These are phyloP conservation scores for Hygrophila difformis DNA, from an alignment of 257 asterid species.

Conservation along the genomic window DNA sequence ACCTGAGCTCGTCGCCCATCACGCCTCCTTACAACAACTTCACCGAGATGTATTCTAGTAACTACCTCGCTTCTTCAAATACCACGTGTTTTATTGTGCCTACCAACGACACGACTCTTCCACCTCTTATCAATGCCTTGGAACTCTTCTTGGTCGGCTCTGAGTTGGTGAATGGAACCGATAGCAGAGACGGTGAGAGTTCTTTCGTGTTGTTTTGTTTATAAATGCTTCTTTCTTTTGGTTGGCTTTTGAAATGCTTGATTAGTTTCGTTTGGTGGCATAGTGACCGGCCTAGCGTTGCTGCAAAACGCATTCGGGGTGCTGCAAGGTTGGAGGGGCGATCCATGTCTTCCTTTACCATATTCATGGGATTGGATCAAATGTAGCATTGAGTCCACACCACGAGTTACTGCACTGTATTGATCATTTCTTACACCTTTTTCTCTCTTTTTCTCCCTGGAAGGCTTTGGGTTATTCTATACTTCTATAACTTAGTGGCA, in stretches of 20 bases:
- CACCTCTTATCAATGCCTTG: slow-evolving; percentile 59
- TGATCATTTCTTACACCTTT: not conserved
- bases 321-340: slow-evolving; percentile 49
- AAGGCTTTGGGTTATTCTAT: too few species aligned
- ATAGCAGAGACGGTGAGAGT: slow-evolving; percentile 35
- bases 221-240: not conserved
- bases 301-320: slow-evolving; percentile 26
- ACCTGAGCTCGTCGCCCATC: slow-evolving; percentile 16
- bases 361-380: slow-evolving; percentile 62
- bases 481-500: too few species aligned
- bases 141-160: slow-evolving; percentile 33
- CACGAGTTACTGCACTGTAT: slow-evolving; percentile 67
- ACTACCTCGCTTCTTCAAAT: slow-evolving; percentile 18
- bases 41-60: not conserved
- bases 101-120: slow-evolving; percentile 36
- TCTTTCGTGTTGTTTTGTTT: too few species aligned
- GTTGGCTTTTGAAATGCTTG: not conserved
- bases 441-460: too few species aligned
- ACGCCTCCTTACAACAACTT: slow-evolving; percentile 33
- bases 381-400: slow-evolving; percentile 34
- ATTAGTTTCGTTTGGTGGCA: not conserved
- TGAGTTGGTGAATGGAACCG: slow-evolving; percentile 27
- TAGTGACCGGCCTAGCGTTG: slow-evolving; percentile 36
- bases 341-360: slow-evolving; percentile 68
- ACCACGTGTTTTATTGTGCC: slow-evolving; percentile 30